Evolutionary conservation across 768 basidiomycete species (phyloP).

Genomic region (Tulasnella sp.): DNA sequence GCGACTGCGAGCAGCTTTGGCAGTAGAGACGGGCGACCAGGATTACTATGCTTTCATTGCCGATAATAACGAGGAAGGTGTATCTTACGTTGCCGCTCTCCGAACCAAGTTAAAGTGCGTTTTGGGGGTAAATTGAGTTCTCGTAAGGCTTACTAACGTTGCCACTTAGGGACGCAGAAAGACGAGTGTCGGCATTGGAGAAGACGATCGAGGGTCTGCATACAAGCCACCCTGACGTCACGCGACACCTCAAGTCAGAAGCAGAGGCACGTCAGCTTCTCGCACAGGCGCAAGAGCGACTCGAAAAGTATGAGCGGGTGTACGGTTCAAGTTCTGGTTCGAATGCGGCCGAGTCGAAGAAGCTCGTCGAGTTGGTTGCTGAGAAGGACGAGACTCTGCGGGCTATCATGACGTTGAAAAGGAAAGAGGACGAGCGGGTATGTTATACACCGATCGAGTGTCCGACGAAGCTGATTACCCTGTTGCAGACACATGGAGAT

Average conservation of each 20-base stretch:
- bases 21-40: conserved; percentile 55
- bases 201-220: conserved; percentile 36
- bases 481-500: not conserved
- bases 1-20: conserved; percentile 63
- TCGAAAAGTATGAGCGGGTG: conserved; percentile 49
- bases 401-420: conserved; percentile 42
- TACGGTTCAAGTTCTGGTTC: conserved; percentile 41
- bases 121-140: not conserved
- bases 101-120: conserved; percentile 46
- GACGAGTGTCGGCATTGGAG: conserved; percentile 39
- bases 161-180: conserved; percentile 39
- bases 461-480: not conserved
- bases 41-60: conserved; percentile 64
- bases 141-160: conserved; percentile 18
- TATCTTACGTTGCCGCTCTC: conserved; percentile 38
- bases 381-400: conserved; percentile 58
- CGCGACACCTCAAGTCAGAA: conserved; percentile 29
- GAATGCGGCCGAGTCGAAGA: conserved; percentile 38
- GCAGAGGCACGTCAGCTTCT: conserved; percentile 23
- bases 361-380: conserved; percentile 43
- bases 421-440: conserved; percentile 54
- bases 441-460: conserved; percentile 20
- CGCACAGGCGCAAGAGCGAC: conserved; percentile 19
- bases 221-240: conserved; percentile 41
- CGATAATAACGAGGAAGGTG: conserved; percentile 33